Conservation (phyloP, 2,329 filamentous ascomycete genomes). For the Hypoxylon sp. region DNA sequence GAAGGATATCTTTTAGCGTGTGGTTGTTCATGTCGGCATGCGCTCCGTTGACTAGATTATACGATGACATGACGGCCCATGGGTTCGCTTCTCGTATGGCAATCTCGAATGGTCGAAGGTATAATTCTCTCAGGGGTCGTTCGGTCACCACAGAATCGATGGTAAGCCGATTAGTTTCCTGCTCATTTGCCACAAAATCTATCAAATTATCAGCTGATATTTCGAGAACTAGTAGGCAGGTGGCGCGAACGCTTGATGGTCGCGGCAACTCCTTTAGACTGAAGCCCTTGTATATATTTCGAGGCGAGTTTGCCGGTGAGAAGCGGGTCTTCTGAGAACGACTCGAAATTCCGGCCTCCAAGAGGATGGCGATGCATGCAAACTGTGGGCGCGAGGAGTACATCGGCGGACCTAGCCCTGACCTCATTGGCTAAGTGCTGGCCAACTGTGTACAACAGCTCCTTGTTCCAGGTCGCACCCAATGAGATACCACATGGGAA, state of each 20-base stretch:
- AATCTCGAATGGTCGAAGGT: slow-evolving; percentile 82
- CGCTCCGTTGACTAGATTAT: slow-evolving; percentile 76
- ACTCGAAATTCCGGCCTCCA: slow-evolving; percentile 89
- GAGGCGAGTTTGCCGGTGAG: slow-evolving; percentile 81
- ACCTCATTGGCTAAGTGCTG: slow-evolving; percentile 79
- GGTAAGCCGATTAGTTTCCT: slow-evolving; percentile 77
- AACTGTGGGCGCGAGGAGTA: slow-evolving; percentile 82
- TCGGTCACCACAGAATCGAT: slow-evolving; percentile 76
- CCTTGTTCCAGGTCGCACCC: slow-evolving; percentile 83
- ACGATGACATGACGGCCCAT: slow-evolving; percentile 78
- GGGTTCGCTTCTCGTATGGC: slow-evolving; percentile 77
- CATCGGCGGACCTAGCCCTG: slow-evolving; percentile 79
- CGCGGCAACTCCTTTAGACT: slow-evolving; percentile 80
- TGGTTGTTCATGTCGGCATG: slow-evolving; percentile 71
- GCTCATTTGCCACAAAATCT: slow-evolving; percentile 80
- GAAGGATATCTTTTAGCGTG: slow-evolving; percentile 69
- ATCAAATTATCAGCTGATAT: slow-evolving; percentile 36
- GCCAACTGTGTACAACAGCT: slow-evolving; percentile 78
- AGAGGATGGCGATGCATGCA: slow-evolving; percentile 87
- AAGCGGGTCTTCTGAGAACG: slow-evolving; percentile 86
- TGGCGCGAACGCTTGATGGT: slow-evolving; percentile 78
- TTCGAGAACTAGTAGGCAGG: slow-evolving; percentile 9
- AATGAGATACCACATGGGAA: slow-evolving; percentile 85
- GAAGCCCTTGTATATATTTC: slow-evolving; percentile 79
- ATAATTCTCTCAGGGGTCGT: slow-evolving; percentile 76